Conservation (phyloP, 768 basidiomycete genomes). For the Leucocoprinus sp. region DNA sequence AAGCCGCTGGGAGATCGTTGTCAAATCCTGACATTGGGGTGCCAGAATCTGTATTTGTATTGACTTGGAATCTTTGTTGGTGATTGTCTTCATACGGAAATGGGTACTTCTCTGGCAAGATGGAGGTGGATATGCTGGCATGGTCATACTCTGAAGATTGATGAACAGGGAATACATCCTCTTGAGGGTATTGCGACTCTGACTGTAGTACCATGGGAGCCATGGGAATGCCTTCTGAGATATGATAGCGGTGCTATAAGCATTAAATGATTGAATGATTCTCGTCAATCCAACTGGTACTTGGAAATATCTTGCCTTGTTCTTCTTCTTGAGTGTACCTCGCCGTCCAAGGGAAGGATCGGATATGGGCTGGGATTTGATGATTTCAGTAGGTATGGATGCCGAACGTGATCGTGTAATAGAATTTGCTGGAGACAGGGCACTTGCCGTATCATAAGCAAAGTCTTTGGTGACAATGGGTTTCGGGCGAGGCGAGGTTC, state of each 20-base stretch:
- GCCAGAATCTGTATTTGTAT: background rate
- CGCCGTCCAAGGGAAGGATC: constrained; percentile 7
- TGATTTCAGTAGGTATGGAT: constrained; percentile 9
- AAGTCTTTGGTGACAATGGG: constrained; percentile 7
- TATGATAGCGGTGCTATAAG: constrained; percentile 3
- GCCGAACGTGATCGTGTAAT: background rate
- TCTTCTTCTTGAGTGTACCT: constrained; percentile 7
- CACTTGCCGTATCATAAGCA: constrained; percentile 1
- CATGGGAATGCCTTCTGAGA: background rate
- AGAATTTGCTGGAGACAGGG: background rate
- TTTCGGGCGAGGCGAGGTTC: background rate
- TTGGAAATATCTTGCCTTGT: background rate
- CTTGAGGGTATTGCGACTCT: constrained; percentile 1
- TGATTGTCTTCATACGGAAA: constrained; percentile 8
- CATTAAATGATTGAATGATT: background rate
- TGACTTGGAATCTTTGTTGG: constrained; percentile 7
- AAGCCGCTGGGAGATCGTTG: background rate
- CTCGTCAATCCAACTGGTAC: background rate
- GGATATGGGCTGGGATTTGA: constrained; percentile 8
- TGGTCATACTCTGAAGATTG: constrained; percentile 1
- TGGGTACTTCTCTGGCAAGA: constrained; percentile 7
- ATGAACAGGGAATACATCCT: constrained; percentile 5
- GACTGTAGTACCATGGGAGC: background rate
- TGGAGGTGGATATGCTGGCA: background rate
- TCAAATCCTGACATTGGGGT: constrained; percentile 2